These are phyloP conservation scores for Phoma sp. DNA, from an alignment of 2,329 filamentous ascomycete species.

Conservation along the genomic window DNA sequence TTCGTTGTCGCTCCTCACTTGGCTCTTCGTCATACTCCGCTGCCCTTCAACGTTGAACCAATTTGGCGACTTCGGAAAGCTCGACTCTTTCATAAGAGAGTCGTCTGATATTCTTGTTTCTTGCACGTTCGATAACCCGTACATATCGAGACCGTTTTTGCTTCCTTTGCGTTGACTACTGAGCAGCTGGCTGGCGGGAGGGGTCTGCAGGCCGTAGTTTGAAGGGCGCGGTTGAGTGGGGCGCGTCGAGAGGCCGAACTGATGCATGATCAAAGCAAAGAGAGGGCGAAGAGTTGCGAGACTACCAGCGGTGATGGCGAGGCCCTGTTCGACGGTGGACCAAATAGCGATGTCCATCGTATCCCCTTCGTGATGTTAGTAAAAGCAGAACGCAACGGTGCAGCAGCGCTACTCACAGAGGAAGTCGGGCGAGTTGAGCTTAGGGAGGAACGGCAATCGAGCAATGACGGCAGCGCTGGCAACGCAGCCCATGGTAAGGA, in stretches of 20 bases:
- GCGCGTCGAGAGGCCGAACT: constrained; percentile 34
- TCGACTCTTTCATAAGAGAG: not conserved
- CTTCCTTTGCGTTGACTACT: constrained; percentile 23
- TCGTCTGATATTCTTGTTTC: constrained; percentile 27
- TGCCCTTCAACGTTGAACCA: constrained; percentile 19
- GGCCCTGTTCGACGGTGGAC: constrained; percentile 46
- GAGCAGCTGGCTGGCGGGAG: constrained; percentile 18
- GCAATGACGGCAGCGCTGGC: constrained; percentile 45
- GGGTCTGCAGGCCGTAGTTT: constrained; percentile 28
- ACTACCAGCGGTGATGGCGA: constrained; percentile 46
- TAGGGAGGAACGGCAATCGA: constrained; percentile 36
- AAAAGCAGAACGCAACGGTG: too few relatives aligned
- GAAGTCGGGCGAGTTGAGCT: constrained; percentile 41
- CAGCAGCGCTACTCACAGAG: constrained; percentile 30
- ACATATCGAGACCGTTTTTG: constrained; percentile 28
- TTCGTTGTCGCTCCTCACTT: constrained; percentile 24
- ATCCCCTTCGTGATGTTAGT: constrained; percentile 27
- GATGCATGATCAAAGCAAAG: constrained; percentile 33
- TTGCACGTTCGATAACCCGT: constrained; percentile 27
- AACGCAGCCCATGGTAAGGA: constrained; percentile 60
- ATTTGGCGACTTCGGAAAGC: constrained; percentile 18
- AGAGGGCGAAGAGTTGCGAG: constrained; percentile 47
- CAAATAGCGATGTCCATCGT: constrained; percentile 48
- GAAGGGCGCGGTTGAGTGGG: constrained; percentile 29
- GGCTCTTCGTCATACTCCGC: constrained; percentile 16